A percentile compares a stretch with the other conserved stretches of the same genome.
Conservation (phyloP, 371 early-diverging fungal genomes). For the Mucor lusitanicus region DNA sequence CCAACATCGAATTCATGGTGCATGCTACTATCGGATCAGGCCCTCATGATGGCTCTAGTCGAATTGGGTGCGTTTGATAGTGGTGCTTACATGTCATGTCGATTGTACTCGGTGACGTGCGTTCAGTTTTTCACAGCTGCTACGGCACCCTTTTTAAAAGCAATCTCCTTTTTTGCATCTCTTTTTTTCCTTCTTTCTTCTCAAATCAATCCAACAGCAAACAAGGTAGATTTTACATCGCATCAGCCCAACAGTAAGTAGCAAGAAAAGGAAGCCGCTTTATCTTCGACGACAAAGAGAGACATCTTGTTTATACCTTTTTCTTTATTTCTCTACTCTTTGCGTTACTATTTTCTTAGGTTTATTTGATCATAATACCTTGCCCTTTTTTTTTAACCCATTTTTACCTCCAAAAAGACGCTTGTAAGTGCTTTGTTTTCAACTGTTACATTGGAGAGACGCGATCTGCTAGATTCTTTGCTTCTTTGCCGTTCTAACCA, state of each 20-base stretch:
- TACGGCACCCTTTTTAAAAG: not conserved
- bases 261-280: not conserved
- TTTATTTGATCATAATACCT: not conserved
- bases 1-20: not conserved
- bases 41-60: not conserved
- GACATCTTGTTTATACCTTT: not conserved
- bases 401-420: not conserved
- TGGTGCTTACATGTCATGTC: not conserved
- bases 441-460: not conserved
- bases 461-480: not conserved
- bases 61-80: not conserved
- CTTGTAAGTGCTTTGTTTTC: not conserved
- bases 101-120: not conserved
- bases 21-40: not conserved
- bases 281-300: not conserved
- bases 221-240: not conserved
- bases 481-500: not conserved
- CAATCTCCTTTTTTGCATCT: not conserved
- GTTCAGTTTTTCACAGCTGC: not conserved
- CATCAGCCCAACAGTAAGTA: not conserved
- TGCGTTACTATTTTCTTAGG: not conserved
- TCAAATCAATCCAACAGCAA: not conserved
- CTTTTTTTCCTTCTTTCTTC: not conserved
- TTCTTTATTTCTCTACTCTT: not conserved
- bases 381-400: not conserved